A percentile compares a stretch with the other conserved stretches of the same genome.
Conservation (phyloP, 257 asterid species). For the Avicennia marina region DNA sequence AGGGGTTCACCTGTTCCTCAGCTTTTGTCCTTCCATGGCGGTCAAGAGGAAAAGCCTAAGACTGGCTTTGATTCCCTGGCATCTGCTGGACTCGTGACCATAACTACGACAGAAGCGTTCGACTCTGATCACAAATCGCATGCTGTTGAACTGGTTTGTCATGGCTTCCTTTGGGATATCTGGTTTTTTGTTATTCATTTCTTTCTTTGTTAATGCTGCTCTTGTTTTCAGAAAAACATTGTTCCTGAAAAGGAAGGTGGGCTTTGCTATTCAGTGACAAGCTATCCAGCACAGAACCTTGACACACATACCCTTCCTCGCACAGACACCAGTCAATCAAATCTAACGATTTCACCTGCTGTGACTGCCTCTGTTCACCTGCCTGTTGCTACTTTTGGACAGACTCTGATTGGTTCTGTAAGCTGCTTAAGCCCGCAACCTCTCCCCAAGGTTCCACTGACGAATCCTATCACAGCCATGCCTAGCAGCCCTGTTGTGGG, state of each 20-base stretch:
- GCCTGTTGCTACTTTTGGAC: slow-evolving; percentile 23
- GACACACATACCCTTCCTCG: too few species aligned
- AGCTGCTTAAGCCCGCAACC: slow-evolving; percentile 25
- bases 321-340: too few species aligned
- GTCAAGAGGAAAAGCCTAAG: slow-evolving; percentile 40
- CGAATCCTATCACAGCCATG: slow-evolving; percentile 24
- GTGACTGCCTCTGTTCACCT: slow-evolving; percentile 6
- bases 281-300: neutral
- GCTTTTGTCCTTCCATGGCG: slow-evolving; percentile 32
- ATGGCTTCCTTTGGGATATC: neutral
- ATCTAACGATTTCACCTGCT: too few species aligned
- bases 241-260: neutral
- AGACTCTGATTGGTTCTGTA: slow-evolving; percentile 28
- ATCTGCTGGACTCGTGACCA: slow-evolving; percentile 62
- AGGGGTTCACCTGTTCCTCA: slow-evolving; percentile 30
- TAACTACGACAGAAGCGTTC: slow-evolving; percentile 41
- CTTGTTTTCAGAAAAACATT: neutral
- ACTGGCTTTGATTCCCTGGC: slow-evolving; percentile 65
- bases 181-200: neutral
- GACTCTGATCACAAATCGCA: slow-evolving; percentile 30
- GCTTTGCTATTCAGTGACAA: too few species aligned
- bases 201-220: too few species aligned
- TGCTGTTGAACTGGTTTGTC: slow-evolving; percentile 43
- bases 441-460: slow-evolving; percentile 14
- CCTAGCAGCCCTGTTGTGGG: slow-evolving; percentile 51